Base-by-base conservation (phyloP, 257 asterid genomes). In the Rauvolfia tetraphylla region DNA sequence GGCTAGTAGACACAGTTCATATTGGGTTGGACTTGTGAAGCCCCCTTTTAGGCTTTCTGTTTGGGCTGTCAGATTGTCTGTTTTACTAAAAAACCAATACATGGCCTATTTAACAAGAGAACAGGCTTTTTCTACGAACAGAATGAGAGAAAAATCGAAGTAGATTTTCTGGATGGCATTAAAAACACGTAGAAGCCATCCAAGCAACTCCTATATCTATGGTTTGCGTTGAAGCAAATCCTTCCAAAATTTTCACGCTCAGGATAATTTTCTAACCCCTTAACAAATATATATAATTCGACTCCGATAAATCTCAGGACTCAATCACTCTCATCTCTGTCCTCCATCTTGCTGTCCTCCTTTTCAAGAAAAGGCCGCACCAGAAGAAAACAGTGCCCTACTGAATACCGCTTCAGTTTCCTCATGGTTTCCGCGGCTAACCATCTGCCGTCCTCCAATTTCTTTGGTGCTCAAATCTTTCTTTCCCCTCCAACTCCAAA, bases 401-500 rank as follows among this genome's bases (percentile, higher is more conserved):
- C 44, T 72, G 54, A 9, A 23, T 25, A 48, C 70, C n/a, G 68
- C 10, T 25, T 29, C 51, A 20, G 54, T 38, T 2, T 67, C 72
- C 68, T 44, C 77, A 87, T 88, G 93, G 90, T 91, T 57, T 80
- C 87, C 13, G 20, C 85, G 63, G 73, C 97, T 44, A 90, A 81
- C 78, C 89, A 89, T 75, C 29, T 81, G 7, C 84, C 89, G 4
- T 87, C 95, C 71, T 89, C 96, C 79, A 88, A 83, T 68, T 83
- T 95, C 77, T 80, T 85, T 29, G 90, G 96, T 41, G 69, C 86
- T 73, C 93, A 86, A 80, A 77, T 89, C 83, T 89, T 84, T 74
- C 78, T 87, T 38, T 86, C 93, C 58, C 79, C 94, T 29, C 96
- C 95, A 23, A 90, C 96, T 1, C 95, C 97, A 62, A 90, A 89